Evolutionary conservation across 495 filamentous ascomycete genomes (phyloP), one percentile per base, ranked within the genome.

Genomic region (Podospora tetraspora): DNA sequence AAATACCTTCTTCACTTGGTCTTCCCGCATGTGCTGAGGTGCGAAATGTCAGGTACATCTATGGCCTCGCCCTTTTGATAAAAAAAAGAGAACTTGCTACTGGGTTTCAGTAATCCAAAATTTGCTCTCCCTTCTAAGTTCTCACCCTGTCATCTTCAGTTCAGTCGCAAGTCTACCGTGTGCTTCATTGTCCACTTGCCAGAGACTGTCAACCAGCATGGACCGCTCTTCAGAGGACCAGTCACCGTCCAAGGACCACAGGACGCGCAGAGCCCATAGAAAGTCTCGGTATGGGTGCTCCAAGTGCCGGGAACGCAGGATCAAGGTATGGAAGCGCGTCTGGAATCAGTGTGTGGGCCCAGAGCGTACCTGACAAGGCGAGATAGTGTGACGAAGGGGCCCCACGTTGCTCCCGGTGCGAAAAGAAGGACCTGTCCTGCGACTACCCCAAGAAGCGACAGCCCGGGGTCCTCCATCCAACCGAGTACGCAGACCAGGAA

Each of bases 251-350:
- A 59, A 19, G 16, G 24, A 73, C 22, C 66, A 67, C 59, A 69
- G 69, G 57, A 64, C 69, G 7, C 72, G 74, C 34, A 68, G 72
- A 30, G 61, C 74, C 8, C 74, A 76, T 64, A 29, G 61, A 52
- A 76, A 76, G 66, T 76, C 74, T 8, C 43, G 74, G n/a, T 66
- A 69, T 21, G 74, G 74, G 24, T 76, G 74, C 57, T 68, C 67
- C n/a, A 69, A 68, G 66, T 76, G 74, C 73, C 75, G 75, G 57
- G 68, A 65, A 32, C 70, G 73, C 27, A 72, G 74, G 29, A 73
- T 75, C 29, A 76, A 76, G 74, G 74, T 74, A 69, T 30, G 64
- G 43, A 52, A 6, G n/a, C 22, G 37, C 37, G 23, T 56, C 24
- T 43, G 23, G 21, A 63, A 29, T 21, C 0, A 2, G 27, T 52